phyloP scores from a whole-genome alignment of 257 asterid species.

The Solanum appendiculatum region DNA sequence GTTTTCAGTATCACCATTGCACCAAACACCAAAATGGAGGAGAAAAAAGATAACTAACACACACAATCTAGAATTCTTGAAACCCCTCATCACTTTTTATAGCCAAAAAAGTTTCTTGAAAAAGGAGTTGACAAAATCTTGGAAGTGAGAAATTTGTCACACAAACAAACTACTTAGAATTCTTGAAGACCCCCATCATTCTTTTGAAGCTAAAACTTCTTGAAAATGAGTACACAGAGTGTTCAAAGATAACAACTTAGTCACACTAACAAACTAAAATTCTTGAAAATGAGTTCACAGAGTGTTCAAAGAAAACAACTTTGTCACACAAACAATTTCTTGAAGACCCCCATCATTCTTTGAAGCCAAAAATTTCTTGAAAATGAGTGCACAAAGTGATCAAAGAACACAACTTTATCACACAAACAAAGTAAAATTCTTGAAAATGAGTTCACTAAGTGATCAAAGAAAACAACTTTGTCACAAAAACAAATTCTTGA shows the following conservation, averaged over 20 bases:
- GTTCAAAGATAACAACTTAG: neutral
- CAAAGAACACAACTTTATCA: too few relatives aligned
- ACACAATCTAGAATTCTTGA: constrained; percentile 5
- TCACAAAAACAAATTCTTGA: neutral
- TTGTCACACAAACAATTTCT: neutral
- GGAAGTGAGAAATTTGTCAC: neutral
- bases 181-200: neutral
- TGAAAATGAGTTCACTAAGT: neutral
- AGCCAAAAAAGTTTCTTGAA: neutral
- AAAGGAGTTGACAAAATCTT: neutral
- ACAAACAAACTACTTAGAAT: neutral
- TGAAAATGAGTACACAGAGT: neutral
- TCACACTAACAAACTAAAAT: too few relatives aligned
- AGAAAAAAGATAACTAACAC: constrained; percentile 17
- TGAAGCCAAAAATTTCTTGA: neutral
- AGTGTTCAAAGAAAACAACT: neutral
- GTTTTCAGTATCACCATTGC: constrained; percentile 51
- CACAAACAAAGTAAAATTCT: neutral
- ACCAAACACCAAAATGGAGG: constrained; percentile 14
- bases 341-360: constrained; percentile 29
- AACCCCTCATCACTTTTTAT: constrained; percentile 25
- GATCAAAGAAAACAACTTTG: neutral
- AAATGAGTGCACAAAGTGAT: too few relatives aligned
- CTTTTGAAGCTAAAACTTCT: neutral
- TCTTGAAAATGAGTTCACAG: too few relatives aligned